A percentile compares a stretch with the other conserved stretches of the same genome.
phyloP scores from a whole-genome alignment of 192 early-diverging fungal genomes.

The Mycoemilia scoparia region DNA sequence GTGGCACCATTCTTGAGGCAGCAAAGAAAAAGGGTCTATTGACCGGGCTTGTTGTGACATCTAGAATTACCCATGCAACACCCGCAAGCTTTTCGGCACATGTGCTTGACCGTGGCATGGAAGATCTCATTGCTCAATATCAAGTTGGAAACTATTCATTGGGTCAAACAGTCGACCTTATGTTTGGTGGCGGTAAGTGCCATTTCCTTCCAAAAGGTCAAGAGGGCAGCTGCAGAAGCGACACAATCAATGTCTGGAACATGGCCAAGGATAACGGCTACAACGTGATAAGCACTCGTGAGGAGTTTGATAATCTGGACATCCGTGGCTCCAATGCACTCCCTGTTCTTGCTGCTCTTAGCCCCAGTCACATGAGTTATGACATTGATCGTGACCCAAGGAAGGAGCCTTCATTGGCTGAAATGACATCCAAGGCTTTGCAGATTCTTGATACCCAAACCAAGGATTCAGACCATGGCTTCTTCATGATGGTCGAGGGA shows the following conservation, averaged over 20 bases:
- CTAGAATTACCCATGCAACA: slow-evolving; percentile 87
- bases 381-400: slow-evolving; percentile 60
- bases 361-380: slow-evolving; percentile 78
- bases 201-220: slow-evolving; percentile 60
- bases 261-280: slow-evolving; percentile 44
- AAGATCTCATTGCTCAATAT: slow-evolving; percentile 73
- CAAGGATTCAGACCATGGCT: slow-evolving; percentile 41
- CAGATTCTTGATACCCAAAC: slow-evolving; percentile 40
- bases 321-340: slow-evolving; percentile 15
- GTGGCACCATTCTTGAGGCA: slow-evolving; percentile 86
- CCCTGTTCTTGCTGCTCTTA: slow-evolving; percentile 61
- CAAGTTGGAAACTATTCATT: slow-evolving; percentile 81
- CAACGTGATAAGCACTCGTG: slow-evolving; percentile 31
- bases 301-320: slow-evolving; percentile 44
- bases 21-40: slow-evolving; percentile 64
- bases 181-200: slow-evolving; percentile 85
- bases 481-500: slow-evolving; percentile 96
- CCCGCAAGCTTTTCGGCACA: slow-evolving; percentile 71
- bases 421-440: slow-evolving; percentile 78
- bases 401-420: slow-evolving; percentile 56
- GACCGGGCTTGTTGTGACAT: slow-evolving; percentile 87
- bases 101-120: slow-evolving; percentile 55
- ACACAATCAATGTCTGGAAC: slow-evolving; percentile 46
- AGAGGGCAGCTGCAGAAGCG: slow-evolving; percentile 52
- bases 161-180: slow-evolving; percentile 63